Percentiles rank a stretch among this genome's conserved stretches.
These are phyloP conservation scores for Rhamnella rubrinervis DNA, from an alignment of 331 rosid genomes.

Conservation along the genomic window DNA sequence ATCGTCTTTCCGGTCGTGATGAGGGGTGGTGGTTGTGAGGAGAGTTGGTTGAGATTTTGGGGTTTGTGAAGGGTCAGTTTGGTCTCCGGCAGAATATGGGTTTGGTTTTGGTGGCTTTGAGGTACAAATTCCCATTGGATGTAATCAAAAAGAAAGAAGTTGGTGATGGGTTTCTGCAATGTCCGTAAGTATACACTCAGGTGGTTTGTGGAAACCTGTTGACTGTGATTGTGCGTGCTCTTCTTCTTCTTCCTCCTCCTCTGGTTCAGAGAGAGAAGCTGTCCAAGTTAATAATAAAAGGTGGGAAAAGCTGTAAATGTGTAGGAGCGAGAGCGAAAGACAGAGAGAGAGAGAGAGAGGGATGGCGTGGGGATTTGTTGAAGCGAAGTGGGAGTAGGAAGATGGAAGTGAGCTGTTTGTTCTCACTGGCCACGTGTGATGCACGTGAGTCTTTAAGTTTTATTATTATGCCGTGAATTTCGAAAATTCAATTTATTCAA, in stretches of 20 bases:
- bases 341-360: slow-evolving; percentile 8
- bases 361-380: slow-evolving; percentile 10
- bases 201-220: neutral
- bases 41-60: slow-evolving; percentile 40
- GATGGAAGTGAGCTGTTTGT: slow-evolving; percentile 7
- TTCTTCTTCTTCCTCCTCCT: slow-evolving; percentile 1
- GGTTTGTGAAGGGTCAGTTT: slow-evolving; percentile 40
- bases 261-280: slow-evolving; percentile 12
- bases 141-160: neutral
- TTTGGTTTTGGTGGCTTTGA: slow-evolving; percentile 78
- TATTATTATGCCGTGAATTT: no score
- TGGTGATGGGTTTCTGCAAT: neutral
- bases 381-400: neutral
- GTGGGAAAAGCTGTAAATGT: slow-evolving; percentile 10
- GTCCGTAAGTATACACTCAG: neutral
- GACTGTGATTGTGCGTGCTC: neutral
- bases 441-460: slow-evolving; percentile 35
- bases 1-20: slow-evolving; percentile 42
- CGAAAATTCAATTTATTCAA: no score
- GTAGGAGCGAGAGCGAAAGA: neutral
- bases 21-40: slow-evolving; percentile 30
- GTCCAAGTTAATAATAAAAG: slow-evolving; percentile 11
- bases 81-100: slow-evolving; percentile 60
- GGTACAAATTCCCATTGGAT: slow-evolving; percentile 81
- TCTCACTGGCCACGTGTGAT: slow-evolving; percentile 47